These are phyloP conservation scores for Fusarium sambucinum DNA, from an alignment of 2,329 filamentous ascomycete genomes.

Conservation along the genomic window DNA sequence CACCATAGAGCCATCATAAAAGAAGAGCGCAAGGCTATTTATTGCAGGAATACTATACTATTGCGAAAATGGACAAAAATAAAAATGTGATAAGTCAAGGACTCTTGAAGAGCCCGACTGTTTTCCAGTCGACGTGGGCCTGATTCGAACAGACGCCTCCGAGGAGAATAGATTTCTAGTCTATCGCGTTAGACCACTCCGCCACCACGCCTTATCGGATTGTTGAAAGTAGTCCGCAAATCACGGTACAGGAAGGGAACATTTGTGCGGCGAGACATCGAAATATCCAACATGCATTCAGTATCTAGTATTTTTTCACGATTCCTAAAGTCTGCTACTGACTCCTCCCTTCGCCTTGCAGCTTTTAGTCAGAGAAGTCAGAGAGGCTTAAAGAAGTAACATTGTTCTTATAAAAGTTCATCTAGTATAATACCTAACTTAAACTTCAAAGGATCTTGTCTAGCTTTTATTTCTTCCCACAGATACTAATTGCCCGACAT, in stretches of 20 bases:
- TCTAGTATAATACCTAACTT: too few relatives aligned
- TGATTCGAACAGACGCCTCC: slow-evolving; percentile 14
- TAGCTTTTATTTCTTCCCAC: background rate
- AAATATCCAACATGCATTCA: background rate
- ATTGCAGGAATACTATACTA: too few relatives aligned
- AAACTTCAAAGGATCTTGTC: too few relatives aligned
- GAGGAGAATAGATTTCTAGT: slow-evolving; percentile 12
- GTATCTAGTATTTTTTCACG: background rate
- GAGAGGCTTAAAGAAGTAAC: too few relatives aligned
- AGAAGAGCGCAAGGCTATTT: too few relatives aligned
- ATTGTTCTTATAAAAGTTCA: too few relatives aligned
- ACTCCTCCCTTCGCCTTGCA: too few relatives aligned
- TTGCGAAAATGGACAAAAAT: background rate
- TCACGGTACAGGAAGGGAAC: accelerated
- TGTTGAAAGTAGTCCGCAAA: background rate
- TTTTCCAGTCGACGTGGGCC: slow-evolving; percentile 9
- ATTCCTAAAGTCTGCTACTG: too few relatives aligned
- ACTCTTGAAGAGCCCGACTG: slow-evolving; percentile 6
- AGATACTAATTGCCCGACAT: accelerated
- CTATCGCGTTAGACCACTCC: slow-evolving; percentile 13
- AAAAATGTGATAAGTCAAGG: background rate
- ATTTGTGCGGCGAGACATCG: accelerated
- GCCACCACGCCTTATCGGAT: slow-evolving; percentile 5
- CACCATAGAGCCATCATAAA: too few relatives aligned
- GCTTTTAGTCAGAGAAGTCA: too few relatives aligned